These are phyloP conservation scores for Phytophthora nicotianae DNA, from an alignment of 352 stramenopile species.

Conservation along the genomic window DNA sequence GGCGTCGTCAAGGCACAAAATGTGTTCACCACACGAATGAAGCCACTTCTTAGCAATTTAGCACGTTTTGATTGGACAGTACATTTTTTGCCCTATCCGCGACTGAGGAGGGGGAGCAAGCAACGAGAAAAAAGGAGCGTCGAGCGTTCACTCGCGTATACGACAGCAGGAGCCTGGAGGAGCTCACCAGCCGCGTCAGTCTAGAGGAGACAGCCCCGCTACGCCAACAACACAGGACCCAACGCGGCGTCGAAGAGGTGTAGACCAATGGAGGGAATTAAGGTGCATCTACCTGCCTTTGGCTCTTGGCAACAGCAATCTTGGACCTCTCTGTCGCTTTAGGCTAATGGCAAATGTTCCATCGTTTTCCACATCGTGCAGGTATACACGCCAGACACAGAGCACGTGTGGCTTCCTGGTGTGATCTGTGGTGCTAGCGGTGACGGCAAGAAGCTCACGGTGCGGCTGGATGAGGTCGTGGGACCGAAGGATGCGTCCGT, in stretches of 20 bases:
- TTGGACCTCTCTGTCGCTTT: conserved; percentile 19
- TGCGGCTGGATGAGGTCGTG: conserved; percentile 73
- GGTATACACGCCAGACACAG: conserved; percentile 77
- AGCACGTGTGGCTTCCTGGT: conserved; percentile 83
- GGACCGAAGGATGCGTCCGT: conserved; percentile 48
- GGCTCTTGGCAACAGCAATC: not conserved
- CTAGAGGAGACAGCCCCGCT: not conserved
- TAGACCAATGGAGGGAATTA: conserved; percentile 60
- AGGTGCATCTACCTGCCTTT: conserved; percentile 35
- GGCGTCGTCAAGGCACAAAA: conserved; percentile 8
- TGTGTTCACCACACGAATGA: conserved; percentile 30
- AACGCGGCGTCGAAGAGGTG: conserved; percentile 12
- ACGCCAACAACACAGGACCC: not conserved
- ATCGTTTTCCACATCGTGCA: conserved; percentile 9
- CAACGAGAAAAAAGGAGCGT: conserved; percentile 22
- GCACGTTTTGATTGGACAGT: conserved; percentile 20
- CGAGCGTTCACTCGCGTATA: conserved; percentile 29
- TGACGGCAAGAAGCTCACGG: conserved; percentile 53
- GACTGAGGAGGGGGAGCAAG: conserved; percentile 22
- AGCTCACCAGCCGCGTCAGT: conserved; percentile 12
- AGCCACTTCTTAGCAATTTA: conserved; percentile 18
- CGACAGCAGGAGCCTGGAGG: conserved; percentile 20
- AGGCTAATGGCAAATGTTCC: conserved; percentile 29
- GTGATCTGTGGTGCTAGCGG: conserved; percentile 60
- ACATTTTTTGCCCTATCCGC: conserved; percentile 16